A percentile compares a stretch with the other conserved stretches of the same genome.
Evolutionary conservation across 257 asterid species (phyloP).

Genomic region (Paulownia fortunei): DNA sequence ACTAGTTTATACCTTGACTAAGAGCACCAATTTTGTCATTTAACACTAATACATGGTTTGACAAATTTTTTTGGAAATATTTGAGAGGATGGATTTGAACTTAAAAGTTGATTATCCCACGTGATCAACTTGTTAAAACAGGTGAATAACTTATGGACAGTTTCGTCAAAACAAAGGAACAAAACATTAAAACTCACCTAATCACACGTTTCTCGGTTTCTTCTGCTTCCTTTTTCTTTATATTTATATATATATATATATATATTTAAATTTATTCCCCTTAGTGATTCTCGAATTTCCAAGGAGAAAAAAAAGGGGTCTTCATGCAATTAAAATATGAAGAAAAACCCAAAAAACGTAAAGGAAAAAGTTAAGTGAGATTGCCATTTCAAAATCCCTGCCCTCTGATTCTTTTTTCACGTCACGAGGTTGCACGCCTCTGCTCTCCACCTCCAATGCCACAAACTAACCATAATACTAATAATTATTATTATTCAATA

Average conservation of each 20-base stretch:
- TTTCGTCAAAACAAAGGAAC: constrained; percentile 2
- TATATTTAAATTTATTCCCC: background rate
- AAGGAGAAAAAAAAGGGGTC: background rate
- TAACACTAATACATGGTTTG: background rate
- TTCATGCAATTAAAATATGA: constrained; percentile 21
- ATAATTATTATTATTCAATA: background rate
- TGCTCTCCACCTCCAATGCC: constrained; percentile 1
- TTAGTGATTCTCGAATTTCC: background rate
- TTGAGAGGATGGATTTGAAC: background rate
- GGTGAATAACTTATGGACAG: background rate
- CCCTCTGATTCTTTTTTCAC: constrained; percentile 1
- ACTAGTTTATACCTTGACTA: too few species aligned
- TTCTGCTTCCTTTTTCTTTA: background rate
- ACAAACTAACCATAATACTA: background rate
- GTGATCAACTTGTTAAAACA: background rate
- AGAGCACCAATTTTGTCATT: background rate
- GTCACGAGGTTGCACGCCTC: constrained; percentile 40
- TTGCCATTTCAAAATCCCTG: constrained; percentile 21
- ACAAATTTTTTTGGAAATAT: background rate
- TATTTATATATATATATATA: background rate
- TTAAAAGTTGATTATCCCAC: background rate
- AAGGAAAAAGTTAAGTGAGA: background rate
- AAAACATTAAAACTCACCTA: constrained; percentile 18
- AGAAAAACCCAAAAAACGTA: background rate
- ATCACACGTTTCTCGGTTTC: background rate